phyloP scores from a whole-genome alignment of 2,329 filamentous ascomycete species.

The Fusarium dimerum region DNA sequence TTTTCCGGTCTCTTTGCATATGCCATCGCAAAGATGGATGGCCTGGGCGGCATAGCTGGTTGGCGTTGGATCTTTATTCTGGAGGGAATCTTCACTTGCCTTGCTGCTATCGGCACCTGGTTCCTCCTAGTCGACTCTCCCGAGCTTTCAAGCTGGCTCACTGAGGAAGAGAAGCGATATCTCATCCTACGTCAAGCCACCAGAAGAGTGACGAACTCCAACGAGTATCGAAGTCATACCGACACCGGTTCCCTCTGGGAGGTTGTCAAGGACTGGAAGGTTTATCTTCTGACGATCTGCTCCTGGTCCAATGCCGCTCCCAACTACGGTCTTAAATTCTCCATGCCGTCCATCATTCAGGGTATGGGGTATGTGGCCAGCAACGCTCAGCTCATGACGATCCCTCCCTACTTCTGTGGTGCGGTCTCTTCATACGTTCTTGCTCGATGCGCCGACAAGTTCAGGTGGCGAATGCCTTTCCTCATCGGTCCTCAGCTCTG shows the following conservation, averaged over 20 bases:
- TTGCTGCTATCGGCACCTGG: conserved; percentile 39
- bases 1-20: conserved; percentile 40
- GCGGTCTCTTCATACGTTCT: no score
- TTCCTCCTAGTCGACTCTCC: conserved; percentile 47
- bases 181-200: conserved; percentile 31
- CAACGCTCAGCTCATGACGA: conserved; percentile 29
- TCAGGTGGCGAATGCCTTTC: no score
- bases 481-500: no score
- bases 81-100: conserved; percentile 55
- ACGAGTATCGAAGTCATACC: conserved; percentile 28
- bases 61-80: conserved; percentile 61
- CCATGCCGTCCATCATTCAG: conserved; percentile 41
- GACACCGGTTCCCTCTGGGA: conserved; percentile 36
- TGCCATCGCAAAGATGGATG: conserved; percentile 23
- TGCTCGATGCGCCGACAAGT: no score
- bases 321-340: conserved; percentile 36
- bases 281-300: conserved; percentile 42
- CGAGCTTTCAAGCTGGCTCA: conserved; percentile 35
- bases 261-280: conserved; percentile 50
- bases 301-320: conserved; percentile 44
- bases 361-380: conserved; percentile 42
- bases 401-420: no score
- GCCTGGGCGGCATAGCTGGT: conserved; percentile 50
- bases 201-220: conserved; percentile 26
- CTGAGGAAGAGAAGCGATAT: conserved; percentile 36